Conservation (phyloP, 495 filamentous ascomycete genomes). For the Talaromyces adpressus region DNA sequence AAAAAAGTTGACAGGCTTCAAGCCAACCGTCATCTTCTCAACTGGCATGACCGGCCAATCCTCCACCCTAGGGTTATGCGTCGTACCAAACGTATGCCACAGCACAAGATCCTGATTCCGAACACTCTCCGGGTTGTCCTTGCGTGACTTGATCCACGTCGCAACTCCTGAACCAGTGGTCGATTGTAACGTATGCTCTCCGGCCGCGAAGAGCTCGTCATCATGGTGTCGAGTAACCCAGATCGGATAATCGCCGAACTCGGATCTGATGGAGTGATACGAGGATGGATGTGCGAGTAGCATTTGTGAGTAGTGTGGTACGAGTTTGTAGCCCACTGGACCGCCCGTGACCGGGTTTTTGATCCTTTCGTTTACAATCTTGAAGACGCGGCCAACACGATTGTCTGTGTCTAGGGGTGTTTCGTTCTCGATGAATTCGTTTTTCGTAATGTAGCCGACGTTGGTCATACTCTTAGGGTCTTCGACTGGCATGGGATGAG, state of each 20-base stretch:
- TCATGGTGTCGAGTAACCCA: constrained; percentile 73
- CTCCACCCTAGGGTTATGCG: constrained; percentile 51
- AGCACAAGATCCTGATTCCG: constrained; percentile 41
- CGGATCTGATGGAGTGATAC: constrained; percentile 66
- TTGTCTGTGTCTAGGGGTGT: constrained; percentile 57
- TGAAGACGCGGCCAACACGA: constrained; percentile 60
- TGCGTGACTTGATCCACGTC: constrained; percentile 10
- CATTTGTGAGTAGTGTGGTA: constrained; percentile 63
- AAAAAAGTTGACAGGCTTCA: constrained; percentile 72
- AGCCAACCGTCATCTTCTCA: constrained; percentile 36
- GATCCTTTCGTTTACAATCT: constrained; percentile 63
- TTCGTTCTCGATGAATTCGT: constrained; percentile 48
- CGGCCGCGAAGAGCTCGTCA: constrained; percentile 69
- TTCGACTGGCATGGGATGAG: constrained; percentile 58
- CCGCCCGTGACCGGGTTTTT: constrained; percentile 63
- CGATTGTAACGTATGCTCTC: constrained; percentile 78
- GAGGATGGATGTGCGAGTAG: constrained; percentile 63
- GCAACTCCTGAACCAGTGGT: constrained; percentile 38
- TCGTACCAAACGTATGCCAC: constrained; percentile 51
- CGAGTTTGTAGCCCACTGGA: constrained; percentile 72
- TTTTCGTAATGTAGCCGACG: constrained; percentile 57
- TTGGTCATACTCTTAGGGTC: constrained; percentile 63
- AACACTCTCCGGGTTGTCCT: constrained; percentile 22
- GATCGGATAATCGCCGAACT: constrained; percentile 69
- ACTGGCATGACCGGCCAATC: constrained; percentile 60